Conservation (phyloP, 257 asterid genomes). For the Solanum gandarillasii region DNA sequence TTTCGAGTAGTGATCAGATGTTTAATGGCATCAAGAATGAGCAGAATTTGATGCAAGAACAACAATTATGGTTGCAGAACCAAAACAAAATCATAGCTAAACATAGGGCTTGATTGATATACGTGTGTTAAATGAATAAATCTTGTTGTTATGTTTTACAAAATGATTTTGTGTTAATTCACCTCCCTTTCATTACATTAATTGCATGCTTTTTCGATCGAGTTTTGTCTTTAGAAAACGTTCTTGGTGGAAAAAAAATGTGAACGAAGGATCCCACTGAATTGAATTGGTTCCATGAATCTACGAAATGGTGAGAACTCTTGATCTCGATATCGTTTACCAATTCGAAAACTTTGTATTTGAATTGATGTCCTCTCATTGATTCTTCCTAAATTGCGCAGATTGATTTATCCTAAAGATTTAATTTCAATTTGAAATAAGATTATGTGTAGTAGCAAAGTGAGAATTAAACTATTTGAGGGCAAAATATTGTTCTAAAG, state of each 20-base stretch:
- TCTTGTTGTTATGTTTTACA: background rate
- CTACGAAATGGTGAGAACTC: background rate
- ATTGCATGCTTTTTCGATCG: background rate
- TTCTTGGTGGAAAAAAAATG: background rate
- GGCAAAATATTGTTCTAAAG: background rate
- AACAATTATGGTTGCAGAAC: slow-evolving; percentile 65
- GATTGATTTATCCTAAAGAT: background rate
- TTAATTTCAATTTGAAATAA: background rate
- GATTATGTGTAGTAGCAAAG: background rate
- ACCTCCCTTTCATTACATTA: background rate
- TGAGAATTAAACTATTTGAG: background rate
- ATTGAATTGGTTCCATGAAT: background rate
- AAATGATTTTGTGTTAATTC: background rate
- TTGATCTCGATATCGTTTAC: background rate
- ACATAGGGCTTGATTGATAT: slow-evolving; percentile 17
- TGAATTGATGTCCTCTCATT: background rate
- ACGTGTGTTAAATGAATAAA: background rate
- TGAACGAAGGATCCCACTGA: background rate
- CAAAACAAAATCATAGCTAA: slow-evolving; percentile 66
- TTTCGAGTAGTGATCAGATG: slow-evolving; percentile 17
- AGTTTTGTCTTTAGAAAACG: background rate
- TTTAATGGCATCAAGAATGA: slow-evolving; percentile 18
- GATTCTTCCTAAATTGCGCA: background rate
- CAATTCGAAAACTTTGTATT: background rate
- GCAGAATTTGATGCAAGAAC: slow-evolving; percentile 40